A percentile compares a stretch with the other conserved stretches of the same genome.
Conservation (phyloP, 2,329 filamentous ascomycete genomes). For the Rhynchosporium graminicola region DNA sequence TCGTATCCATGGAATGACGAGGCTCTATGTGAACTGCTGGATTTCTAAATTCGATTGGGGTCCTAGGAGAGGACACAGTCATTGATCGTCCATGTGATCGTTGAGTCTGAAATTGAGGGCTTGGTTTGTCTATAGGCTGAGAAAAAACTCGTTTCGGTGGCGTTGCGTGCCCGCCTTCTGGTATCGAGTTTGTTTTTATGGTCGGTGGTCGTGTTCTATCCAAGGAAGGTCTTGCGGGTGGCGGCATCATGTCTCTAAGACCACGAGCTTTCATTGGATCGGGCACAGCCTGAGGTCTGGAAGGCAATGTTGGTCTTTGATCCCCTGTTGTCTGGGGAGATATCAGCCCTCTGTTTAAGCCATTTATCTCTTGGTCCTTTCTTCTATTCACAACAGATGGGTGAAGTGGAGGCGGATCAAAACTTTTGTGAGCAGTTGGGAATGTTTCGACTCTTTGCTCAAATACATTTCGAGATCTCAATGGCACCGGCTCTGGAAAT, state of each 20-base stretch:
- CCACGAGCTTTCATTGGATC: constrained; percentile 37
- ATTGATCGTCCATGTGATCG: constrained; percentile 51
- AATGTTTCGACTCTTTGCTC: constrained; percentile 44
- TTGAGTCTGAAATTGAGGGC: constrained; percentile 41
- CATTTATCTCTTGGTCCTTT: constrained; percentile 47
- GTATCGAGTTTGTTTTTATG: constrained; percentile 13
- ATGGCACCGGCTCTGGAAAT: constrained; percentile 51
- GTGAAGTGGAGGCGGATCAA: constrained; percentile 56
- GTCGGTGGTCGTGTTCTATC: constrained; percentile 32
- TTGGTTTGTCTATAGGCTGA: constrained; percentile 43
- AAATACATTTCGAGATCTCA: constrained; percentile 40
- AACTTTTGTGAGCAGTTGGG: constrained; percentile 39
- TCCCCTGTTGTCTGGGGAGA: constrained; percentile 48
- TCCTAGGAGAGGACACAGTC: constrained; percentile 50
- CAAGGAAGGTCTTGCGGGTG: constrained; percentile 34
- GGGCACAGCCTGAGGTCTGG: constrained; percentile 44
- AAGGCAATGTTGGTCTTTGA: constrained; percentile 50
- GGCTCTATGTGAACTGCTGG: constrained; percentile 28
- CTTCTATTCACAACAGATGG: constrained; percentile 49
- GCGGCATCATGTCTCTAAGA: constrained; percentile 26
- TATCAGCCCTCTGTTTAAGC: constrained; percentile 42
- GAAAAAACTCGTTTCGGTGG: constrained; percentile 50
- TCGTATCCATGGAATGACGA: constrained; percentile 26
- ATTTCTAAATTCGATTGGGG: constrained; percentile 44
- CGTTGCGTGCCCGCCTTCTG: constrained; percentile 27